Evolutionary conservation across 352 stramenopile genomes (phyloP).

Genomic region (Thalassiosira hispida): DNA sequence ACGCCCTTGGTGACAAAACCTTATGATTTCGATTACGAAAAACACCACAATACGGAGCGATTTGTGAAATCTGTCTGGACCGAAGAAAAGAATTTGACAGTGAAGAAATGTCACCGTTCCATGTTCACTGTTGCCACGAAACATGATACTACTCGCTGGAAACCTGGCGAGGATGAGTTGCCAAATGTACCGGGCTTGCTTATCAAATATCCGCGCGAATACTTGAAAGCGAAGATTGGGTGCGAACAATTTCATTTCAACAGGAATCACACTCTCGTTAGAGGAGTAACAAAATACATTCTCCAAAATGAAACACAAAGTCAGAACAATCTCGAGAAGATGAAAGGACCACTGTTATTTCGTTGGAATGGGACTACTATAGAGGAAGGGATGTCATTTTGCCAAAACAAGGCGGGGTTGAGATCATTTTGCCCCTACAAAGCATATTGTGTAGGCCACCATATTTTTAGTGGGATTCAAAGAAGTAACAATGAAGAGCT

Average conservation of each 20-base stretch:
- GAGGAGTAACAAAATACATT: neutral
- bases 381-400: neutral
- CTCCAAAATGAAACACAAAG: neutral
- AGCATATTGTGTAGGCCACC: neutral
- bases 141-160: constrained; percentile 48
- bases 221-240: constrained; percentile 3
- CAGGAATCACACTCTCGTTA: neutral
- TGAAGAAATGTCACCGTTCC: constrained; percentile 26
- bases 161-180: neutral
- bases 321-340: neutral
- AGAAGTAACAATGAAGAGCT: neutral
- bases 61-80: constrained; percentile 22
- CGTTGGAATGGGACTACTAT: neutral
- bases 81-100: constrained; percentile 5
- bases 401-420: neutral
- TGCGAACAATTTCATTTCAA: neutral
- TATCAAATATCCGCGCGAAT: constrained; percentile 50
- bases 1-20: constrained; percentile 3
- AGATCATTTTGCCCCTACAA: neutral
- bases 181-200: constrained; percentile 26
- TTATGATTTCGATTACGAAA: constrained; percentile 1
- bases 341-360: neutral
- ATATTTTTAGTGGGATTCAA: neutral
- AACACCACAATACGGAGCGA: constrained; percentile 21
- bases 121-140: constrained; percentile 61